phyloP scores from a whole-genome alignment of 2,329 filamentous ascomycete species.

The Fusarium newnesense region DNA sequence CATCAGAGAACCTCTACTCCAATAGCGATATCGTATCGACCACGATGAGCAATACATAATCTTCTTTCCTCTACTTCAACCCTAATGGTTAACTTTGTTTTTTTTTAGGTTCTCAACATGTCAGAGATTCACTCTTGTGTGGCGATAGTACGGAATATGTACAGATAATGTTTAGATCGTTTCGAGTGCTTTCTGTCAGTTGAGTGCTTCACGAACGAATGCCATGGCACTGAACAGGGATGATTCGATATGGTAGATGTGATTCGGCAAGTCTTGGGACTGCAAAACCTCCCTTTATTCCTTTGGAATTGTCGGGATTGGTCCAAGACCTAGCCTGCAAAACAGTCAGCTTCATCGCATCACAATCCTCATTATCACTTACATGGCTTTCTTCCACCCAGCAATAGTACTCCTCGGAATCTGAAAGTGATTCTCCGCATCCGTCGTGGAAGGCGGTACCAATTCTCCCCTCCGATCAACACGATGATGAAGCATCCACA shows the following conservation, averaged over 20 bases:
- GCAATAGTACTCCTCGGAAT: constrained; percentile 25
- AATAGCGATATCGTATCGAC: background rate
- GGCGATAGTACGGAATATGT: background rate
- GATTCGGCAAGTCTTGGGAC: too few relatives aligned
- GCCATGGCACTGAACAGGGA: too few relatives aligned
- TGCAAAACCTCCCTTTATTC: background rate
- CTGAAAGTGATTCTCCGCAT: constrained; percentile 17
- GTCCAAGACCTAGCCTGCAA: constrained; percentile 1
- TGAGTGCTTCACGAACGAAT: background rate
- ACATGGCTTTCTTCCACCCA: constrained; percentile 6
- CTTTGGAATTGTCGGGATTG: background rate
- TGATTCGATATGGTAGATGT: background rate
- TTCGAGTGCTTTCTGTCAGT: background rate
- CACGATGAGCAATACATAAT: background rate
- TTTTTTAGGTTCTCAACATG: background rate
- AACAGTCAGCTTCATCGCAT: background rate
- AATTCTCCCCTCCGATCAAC: constrained; percentile 1
- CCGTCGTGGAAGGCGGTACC: constrained; percentile 3
- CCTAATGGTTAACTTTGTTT: background rate
- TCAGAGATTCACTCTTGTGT: background rate
- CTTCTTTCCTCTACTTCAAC: background rate
- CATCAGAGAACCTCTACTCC: background rate
- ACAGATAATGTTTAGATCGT: background rate
- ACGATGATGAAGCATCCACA: constrained; percentile 10
- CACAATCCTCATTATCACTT: background rate